Conservation (phyloP, 73 alveolate genomes). For the Loxodes magnus region DNA sequence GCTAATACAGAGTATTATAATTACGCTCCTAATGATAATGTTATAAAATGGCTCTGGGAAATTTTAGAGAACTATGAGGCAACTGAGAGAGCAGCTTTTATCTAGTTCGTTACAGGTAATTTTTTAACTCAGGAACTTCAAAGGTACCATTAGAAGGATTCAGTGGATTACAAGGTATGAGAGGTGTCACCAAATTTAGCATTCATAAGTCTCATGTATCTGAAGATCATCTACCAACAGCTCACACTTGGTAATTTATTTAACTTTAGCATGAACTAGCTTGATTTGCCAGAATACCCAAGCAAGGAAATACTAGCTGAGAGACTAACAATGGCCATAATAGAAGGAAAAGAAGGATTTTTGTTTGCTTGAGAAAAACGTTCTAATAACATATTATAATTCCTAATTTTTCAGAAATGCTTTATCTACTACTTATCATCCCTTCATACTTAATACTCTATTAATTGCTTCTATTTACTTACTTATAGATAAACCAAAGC, state of each 20-base stretch:
- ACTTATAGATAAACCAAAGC: too few relatives aligned
- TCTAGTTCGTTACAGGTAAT: slow-evolving; percentile 87
- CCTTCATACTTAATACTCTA: too few relatives aligned
- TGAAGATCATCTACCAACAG: slow-evolving; percentile 77
- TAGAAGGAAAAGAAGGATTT: slow-evolving; percentile 67
- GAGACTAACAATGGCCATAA: slow-evolving; percentile 32
- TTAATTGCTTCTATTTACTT: too few relatives aligned
- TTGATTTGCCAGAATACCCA: slow-evolving; percentile 86
- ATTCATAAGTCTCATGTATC: slow-evolving; percentile 69
- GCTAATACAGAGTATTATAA: slow-evolving; percentile 90
- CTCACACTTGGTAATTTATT: slow-evolving; percentile 95
- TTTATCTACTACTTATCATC: too few relatives aligned
- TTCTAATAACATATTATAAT: too few relatives aligned
- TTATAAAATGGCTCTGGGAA: slow-evolving; percentile 91
- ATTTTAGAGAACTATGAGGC: slow-evolving; percentile 75
- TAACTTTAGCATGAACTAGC: slow-evolving; percentile 86
- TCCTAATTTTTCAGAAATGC: too few relatives aligned
- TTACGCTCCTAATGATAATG: slow-evolving; percentile 68
- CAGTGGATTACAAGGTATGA: slow-evolving; percentile 86
- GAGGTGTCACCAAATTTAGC: slow-evolving; percentile 90
- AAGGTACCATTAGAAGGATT: slow-evolving; percentile 98
- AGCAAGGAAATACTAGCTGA: slow-evolving; percentile 57
- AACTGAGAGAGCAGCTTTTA: slow-evolving; percentile 80
- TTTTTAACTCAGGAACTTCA: slow-evolving; percentile 90
- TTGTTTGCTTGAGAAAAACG: slow-evolving; percentile 53